A percentile compares a stretch with the other conserved stretches of the same genome.
These are phyloP conservation scores for Fagopyrum esculentum DNA, from an alignment of 148 eudicot genomes.

Conservation along the genomic window DNA sequence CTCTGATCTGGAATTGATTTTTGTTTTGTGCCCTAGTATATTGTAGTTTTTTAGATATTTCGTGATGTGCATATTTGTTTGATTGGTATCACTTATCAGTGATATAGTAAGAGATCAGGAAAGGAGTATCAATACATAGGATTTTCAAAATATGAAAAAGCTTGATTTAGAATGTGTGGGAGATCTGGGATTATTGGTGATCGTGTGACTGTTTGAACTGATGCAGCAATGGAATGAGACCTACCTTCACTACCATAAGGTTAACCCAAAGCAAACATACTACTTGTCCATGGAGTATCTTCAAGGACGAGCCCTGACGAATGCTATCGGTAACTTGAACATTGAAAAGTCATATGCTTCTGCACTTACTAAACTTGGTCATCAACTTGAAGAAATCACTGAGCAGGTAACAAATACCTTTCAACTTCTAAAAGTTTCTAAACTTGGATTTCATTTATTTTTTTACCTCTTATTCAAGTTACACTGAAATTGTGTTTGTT, in stretches of 20 bases:
- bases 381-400: constrained; percentile 79
- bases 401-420: constrained; percentile 47
- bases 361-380: constrained; percentile 83
- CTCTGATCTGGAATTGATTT: neutral
- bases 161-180: neutral
- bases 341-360: constrained; percentile 75
- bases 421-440: neutral
- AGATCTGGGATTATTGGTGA: neutral
- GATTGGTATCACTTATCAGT: neutral
- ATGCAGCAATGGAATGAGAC: constrained; percentile 98
- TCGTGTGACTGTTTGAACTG: constrained; percentile 7
- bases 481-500: neutral
- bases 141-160: neutral
- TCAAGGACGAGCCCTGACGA: constrained; percentile 93
- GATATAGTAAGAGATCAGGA: neutral
- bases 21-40: neutral
- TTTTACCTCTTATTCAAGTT: neutral
- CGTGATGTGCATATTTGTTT: neutral
- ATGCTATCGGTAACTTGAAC: constrained; percentile 90
- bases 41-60: neutral
- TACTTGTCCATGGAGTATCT: constrained; percentile 97
- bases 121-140: neutral
- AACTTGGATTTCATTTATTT: neutral
- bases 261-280: constrained; percentile 94
- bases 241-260: constrained; percentile 78